These are phyloP conservation scores for Colletotrichum musae DNA, from an alignment of 2,329 filamentous ascomycete genomes.

Conservation along the genomic window DNA sequence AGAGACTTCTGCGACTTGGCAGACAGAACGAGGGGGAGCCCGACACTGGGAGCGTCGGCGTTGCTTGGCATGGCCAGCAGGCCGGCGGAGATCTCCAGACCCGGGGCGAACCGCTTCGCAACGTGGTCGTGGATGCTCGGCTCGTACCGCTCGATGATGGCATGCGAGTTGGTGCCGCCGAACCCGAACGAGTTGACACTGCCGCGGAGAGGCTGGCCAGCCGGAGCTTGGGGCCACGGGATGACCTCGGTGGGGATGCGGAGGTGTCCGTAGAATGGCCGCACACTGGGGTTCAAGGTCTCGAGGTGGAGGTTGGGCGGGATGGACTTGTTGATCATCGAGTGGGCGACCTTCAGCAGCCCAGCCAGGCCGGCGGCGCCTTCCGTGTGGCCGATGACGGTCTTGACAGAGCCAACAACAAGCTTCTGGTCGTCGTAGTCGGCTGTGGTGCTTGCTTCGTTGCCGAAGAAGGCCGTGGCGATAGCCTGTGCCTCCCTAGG, in stretches of 20 bases:
- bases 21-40: constrained; percentile 30
- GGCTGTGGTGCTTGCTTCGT: constrained; percentile 43
- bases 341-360: constrained; percentile 41
- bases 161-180: constrained; percentile 44
- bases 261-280: constrained; percentile 44
- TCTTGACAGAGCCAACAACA: constrained; percentile 47
- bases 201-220: constrained; percentile 42
- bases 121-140: constrained; percentile 33
- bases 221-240: constrained; percentile 46
- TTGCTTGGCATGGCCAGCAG: neutral
- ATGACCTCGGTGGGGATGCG: constrained; percentile 46
- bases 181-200: constrained; percentile 46
- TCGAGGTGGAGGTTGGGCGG: constrained; percentile 42
- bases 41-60: neutral
- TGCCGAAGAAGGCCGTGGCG: constrained; percentile 48
- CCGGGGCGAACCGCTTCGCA: constrained; percentile 28
- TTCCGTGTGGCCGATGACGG: constrained; percentile 43
- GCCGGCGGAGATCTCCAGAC: neutral
- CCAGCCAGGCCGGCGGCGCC: constrained; percentile 43
- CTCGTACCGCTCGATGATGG: constrained; percentile 42
- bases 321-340: constrained; percentile 41
- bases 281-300: constrained; percentile 42
- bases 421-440: constrained; percentile 40
- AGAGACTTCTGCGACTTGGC: constrained; percentile 40
- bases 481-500: constrained; percentile 46